Evolutionary conservation across 2,329 filamentous ascomycete genomes (phyloP), one percentile per base, ranked within the genome.

Genomic region (Calonectria pteridis): DNA sequence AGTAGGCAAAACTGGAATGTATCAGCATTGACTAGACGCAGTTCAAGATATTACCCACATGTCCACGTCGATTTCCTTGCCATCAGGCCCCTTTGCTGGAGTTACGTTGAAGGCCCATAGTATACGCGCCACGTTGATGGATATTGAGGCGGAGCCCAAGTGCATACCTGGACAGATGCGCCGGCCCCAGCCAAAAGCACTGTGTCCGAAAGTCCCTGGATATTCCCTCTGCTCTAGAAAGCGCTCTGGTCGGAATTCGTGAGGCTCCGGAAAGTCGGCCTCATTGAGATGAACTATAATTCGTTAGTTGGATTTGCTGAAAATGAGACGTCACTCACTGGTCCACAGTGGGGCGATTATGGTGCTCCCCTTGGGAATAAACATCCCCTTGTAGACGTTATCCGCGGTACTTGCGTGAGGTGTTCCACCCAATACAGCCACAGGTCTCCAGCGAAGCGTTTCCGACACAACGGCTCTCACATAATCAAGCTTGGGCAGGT

Each of bases 51-150:
- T 59, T 1, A 59, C 83, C 82, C 31, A 86, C 85, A 85, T 86
- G 35, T 87, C 84, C 1, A 84, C 84, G 0, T 85, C 84, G 14
- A 85, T 73, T 2, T 84, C 75, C 13, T 76, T 73, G 0, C 82
- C 83, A 14, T 80, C 79, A 14, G 78, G 76, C 7, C 84, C 76
- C 65, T 80, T 81, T 1, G 77, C 83, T 0, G 82, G 81, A 0
- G 73, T 74, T 7, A 88, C 79, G 0, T 88, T 78, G 67, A 91
- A 91, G 0, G 85, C 89, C 90, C 90, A 92, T 0, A 92, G 78
- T 0, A 89, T 81, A 3, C 87, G 85, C 0, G 88, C 84, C 26
- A 89, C 85, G 53, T 84, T 86, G 2, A 89, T 80, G 13, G 85
- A 83, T 0, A 91, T 83, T 0, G 86, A 90, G 0, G 88, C 86